Percentiles rank a stretch among this genome's conserved stretches.
These are phyloP conservation scores for Microdochium nivale DNA, from an alignment of 2,329 filamentous ascomycete species.

Conservation along the genomic window DNA sequence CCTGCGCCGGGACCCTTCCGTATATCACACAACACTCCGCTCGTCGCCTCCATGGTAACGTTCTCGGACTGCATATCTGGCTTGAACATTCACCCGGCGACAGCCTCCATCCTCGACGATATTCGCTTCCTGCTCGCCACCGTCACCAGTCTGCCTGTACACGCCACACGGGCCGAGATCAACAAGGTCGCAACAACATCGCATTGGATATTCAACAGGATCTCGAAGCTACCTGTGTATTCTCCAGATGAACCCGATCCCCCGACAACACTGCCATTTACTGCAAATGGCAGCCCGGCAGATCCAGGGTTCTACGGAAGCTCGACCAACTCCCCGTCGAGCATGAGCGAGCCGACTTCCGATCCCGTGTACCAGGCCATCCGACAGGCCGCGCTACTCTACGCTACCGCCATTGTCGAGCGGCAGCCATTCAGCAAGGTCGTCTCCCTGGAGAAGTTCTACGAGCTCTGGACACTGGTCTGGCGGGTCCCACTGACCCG, in stretches of 20 bases:
- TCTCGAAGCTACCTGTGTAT: slow-evolving; percentile 18
- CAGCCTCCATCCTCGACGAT: slow-evolving; percentile 41
- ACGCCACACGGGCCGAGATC: slow-evolving; percentile 24
- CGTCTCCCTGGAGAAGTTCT: slow-evolving; percentile 29
- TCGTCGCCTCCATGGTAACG: slow-evolving; percentile 30
- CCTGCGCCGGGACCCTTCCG: slow-evolving; percentile 28
- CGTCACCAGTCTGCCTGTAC: slow-evolving; percentile 28
- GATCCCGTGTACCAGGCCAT: slow-evolving; percentile 39
- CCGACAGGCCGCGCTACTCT: slow-evolving; percentile 36
- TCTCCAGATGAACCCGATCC: slow-evolving; percentile 1
- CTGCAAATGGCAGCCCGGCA: background rate
- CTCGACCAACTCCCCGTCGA: background rate
- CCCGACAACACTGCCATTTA: background rate
- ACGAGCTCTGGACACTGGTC: slow-evolving; percentile 34
- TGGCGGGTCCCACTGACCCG: slow-evolving; percentile 36
- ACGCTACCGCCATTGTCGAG: slow-evolving; percentile 34
- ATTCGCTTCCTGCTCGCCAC: slow-evolving; percentile 37
- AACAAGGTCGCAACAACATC: slow-evolving; percentile 29
- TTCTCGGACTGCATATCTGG: slow-evolving; percentile 32
- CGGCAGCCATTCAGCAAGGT: slow-evolving; percentile 31
- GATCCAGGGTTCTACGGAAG: background rate
- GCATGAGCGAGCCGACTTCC: slow-evolving; percentile 11
- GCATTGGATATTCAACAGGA: slow-evolving; percentile 28
- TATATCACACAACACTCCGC: slow-evolving; percentile 36
- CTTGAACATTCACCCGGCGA: slow-evolving; percentile 34